phyloP scores from a whole-genome alignment of 805 yeast genomes.

The Yarrowia sp. region DNA sequence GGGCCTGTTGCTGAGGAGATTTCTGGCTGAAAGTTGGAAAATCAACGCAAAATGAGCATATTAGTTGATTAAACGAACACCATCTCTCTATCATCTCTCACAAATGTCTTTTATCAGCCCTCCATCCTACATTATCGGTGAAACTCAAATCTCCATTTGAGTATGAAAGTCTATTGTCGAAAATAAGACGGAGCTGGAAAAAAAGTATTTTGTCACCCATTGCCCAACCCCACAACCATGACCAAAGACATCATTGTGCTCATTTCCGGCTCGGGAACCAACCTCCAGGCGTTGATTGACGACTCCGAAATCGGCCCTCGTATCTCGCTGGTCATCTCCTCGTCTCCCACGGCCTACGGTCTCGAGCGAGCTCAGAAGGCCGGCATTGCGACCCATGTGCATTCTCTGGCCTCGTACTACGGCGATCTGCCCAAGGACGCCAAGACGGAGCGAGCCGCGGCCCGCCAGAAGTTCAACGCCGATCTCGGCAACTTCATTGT shows the following conservation, averaged over 20 bases:
- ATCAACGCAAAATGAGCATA: too few relatives aligned
- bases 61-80: too few relatives aligned
- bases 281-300: constrained; percentile 91
- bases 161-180: too few relatives aligned
- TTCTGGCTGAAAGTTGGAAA: too few relatives aligned
- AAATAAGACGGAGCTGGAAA: too few relatives aligned
- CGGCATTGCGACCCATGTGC: constrained; percentile 71
- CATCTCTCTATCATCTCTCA: too few relatives aligned
- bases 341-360: constrained; percentile 87
- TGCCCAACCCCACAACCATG: background rate
- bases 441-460: constrained; percentile 60
- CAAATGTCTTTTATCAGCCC: too few relatives aligned
- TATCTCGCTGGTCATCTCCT: constrained; percentile 82
- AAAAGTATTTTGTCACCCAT: too few relatives aligned
- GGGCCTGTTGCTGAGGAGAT: background rate
- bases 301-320: constrained; percentile 57
- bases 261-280: constrained; percentile 96
- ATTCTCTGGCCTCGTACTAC: constrained; percentile 74
- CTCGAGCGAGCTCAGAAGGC: constrained; percentile 76
- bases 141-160: background rate
- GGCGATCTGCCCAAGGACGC: constrained; percentile 76
- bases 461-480: constrained; percentile 73
- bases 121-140: background rate
- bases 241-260: constrained; percentile 65
- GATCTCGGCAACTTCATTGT: constrained; percentile 78